Base-by-base conservation (phyloP, 73 alveolate genomes). In the Breviolum minutum region DNA sequence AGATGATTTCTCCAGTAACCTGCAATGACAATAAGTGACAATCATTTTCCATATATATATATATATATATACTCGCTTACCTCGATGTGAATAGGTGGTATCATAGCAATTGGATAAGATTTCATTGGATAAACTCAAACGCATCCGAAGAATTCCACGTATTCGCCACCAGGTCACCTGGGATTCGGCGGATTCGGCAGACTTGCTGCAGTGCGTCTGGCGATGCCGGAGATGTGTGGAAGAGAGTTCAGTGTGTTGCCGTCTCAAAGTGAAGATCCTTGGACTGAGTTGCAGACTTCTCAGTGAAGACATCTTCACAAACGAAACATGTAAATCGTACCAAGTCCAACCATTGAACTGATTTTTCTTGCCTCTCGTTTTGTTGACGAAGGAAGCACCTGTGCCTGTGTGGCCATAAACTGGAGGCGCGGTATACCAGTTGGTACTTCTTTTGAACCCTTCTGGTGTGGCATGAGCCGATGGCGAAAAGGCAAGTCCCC, bases 321-420 rank as follows among this genome's bases (percentile, higher is more conserved):
- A n/a, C n/a, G n/a, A n/a, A n/a, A 40, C 54, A 11, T n/a, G 26
- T 76, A 62, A 62, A n/a, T n/a, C 0, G 63, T n/a, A 2, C 19
- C 62, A 13, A 27, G 85, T 9, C 7, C 14, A 76, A 7, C 63
- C 8, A 27, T 13, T 9, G 63, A 76, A 10, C 8, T n/a, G 63
- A n/a, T 71, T 71, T 13, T 30, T 17, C n/a, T 8, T 13, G 85
- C 62, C 8, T 76, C 85, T 61, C 54, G 0, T 40, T 40, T 40
- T 40, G 54, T 40, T 40, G 63, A 63, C 32, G 0, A 83, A 83
- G 94, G 79, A 92, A 92, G 30, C 98, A 92, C 69, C 61, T 66
- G n/a, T 92, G 98, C 90, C 68, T 92, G 64, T 92, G 98, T 27
- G 98, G 98, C 69, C 98, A 92, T 68, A 92, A 92, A 68, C 82